Evolutionary conservation across 345 rosid genomes (phyloP).

Genomic region (Syzygium aqueum): DNA sequence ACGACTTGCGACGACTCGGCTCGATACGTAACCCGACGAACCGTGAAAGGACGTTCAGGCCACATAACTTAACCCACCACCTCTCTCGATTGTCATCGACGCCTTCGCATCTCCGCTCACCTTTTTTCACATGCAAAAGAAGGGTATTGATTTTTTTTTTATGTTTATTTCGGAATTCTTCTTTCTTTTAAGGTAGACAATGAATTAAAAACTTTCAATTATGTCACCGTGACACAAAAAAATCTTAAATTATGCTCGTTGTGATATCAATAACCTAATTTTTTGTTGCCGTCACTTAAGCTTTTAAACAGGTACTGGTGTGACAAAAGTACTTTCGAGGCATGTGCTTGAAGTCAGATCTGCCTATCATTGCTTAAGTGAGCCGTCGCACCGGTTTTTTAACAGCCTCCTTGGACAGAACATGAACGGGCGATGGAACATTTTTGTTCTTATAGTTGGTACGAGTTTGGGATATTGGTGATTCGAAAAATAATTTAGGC

Average conservation of each 20-base stretch:
- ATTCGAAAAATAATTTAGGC: neutral
- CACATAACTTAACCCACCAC: neutral
- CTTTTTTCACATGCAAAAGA: neutral
- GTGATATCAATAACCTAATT: rapidly evolving
- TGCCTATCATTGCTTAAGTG: too few relatives aligned
- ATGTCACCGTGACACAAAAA: neutral
- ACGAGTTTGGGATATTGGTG: neutral
- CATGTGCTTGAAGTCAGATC: neutral
- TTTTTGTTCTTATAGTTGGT: neutral
- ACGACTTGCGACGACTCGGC: neutral
- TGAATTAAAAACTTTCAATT: too few relatives aligned
- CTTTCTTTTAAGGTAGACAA: neutral
- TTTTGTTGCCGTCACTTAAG: neutral
- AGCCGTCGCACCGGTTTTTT: neutral
- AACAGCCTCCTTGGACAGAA: rapidly evolving
- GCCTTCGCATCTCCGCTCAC: neutral
- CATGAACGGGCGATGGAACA: neutral
- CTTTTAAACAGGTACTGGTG: rapidly evolving
- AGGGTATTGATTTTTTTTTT: neutral
- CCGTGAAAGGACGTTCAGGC: neutral
- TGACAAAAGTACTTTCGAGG: neutral
- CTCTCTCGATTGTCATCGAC: neutral
- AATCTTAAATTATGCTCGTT: neutral
- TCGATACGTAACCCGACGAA: neutral
- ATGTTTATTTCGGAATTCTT: neutral